Evolutionary conservation across 805 yeast species (phyloP).

Genomic region (Saturnispora halmiae): DNA sequence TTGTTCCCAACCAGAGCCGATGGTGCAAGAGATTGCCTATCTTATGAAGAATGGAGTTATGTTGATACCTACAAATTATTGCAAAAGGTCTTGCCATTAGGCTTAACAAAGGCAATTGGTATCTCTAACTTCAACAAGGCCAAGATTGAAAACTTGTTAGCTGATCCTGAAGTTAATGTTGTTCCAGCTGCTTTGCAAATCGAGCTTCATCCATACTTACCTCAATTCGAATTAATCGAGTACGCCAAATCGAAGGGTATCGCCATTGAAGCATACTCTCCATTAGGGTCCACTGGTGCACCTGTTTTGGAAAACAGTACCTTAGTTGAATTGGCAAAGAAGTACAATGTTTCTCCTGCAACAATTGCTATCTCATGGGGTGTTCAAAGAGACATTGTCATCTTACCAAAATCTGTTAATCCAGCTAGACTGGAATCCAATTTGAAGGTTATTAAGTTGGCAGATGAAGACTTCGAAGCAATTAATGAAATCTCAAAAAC

Average conservation of each 20-base stretch:
- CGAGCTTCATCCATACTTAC: slow-evolving; percentile 66
- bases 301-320: slow-evolving; percentile 41
- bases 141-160: slow-evolving; percentile 44
- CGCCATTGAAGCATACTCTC: slow-evolving; percentile 67
- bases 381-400: slow-evolving; percentile 40
- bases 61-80: slow-evolving; percentile 56
- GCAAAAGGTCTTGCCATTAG: slow-evolving; percentile 49
- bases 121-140: slow-evolving; percentile 63
- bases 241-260: slow-evolving; percentile 47
- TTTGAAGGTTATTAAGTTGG: slow-evolving; percentile 28
- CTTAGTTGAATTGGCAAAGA: slow-evolving; percentile 37
- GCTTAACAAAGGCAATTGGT: slow-evolving; percentile 60
- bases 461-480: slow-evolving; percentile 30
- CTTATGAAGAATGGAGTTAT: slow-evolving; percentile 28
- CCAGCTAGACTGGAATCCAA: slow-evolving; percentile 29
- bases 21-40: slow-evolving; percentile 30
- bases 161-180: slow-evolving; percentile 37
- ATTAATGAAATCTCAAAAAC: slow-evolving; percentile 15
- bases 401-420: slow-evolving; percentile 31
- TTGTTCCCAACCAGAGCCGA: slow-evolving; percentile 29
- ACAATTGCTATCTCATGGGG: slow-evolving; percentile 51
- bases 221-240: slow-evolving; percentile 51
- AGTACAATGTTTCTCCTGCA: slow-evolving; percentile 38
- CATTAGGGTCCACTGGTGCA: slow-evolving; percentile 56
- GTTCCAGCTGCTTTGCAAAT: slow-evolving; percentile 69